phyloP scores from a whole-genome alignment of 2,329 filamentous ascomycete species.

The Fusarium subglutinans region DNA sequence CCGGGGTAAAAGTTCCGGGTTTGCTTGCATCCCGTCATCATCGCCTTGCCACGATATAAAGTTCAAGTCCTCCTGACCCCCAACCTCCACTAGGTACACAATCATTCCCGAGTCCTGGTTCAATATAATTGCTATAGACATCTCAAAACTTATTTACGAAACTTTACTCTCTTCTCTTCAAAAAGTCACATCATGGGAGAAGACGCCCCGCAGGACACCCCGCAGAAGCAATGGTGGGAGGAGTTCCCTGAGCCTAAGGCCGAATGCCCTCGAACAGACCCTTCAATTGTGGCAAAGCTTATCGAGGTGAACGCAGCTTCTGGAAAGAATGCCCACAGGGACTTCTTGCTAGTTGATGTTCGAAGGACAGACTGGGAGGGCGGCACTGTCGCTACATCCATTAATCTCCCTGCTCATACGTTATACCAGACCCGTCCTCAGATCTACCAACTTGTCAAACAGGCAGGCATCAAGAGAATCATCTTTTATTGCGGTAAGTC shows the following conservation, averaged over 20 bases:
- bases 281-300: conserved; percentile 52
- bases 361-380: conserved; percentile 64
- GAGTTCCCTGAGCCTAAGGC: conserved; percentile 56
- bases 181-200: conserved; percentile 31
- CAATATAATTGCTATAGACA: background rate
- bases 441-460: conserved; percentile 60
- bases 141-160: no score
- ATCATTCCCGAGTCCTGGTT: background rate
- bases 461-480: conserved; percentile 58
- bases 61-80: background rate
- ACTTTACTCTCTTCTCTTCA: no score
- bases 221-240: conserved; percentile 49
- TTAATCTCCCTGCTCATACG: conserved; percentile 66
- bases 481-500: conserved; percentile 65
- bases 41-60: background rate
- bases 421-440: conserved; percentile 60
- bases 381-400: conserved; percentile 66
- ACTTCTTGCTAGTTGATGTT: conserved; percentile 63
- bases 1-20: conserved; percentile 18
- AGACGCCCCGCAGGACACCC: conserved; percentile 38
- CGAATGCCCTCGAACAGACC: conserved; percentile 49
- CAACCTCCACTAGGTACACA: background rate
- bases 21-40: conserved; percentile 4
- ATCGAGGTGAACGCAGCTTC: conserved; percentile 51
- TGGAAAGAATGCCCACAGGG: conserved; percentile 39